These are phyloP conservation scores for Solanum hybrid DNA, from an alignment of 305 asterid species.

Conservation along the genomic window DNA sequence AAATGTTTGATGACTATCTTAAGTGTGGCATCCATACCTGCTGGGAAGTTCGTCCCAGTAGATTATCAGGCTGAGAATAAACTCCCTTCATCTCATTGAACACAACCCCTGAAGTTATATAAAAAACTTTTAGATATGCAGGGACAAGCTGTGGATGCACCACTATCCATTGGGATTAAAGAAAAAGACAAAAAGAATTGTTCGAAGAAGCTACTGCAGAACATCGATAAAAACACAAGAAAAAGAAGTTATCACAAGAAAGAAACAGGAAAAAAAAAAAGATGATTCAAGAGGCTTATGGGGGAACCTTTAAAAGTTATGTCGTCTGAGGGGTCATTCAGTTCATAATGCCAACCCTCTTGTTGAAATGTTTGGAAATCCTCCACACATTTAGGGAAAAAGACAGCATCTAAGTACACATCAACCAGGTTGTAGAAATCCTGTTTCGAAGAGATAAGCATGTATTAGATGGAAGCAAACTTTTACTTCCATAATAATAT, in stretches of 20 bases:
- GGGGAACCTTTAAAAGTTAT: slow-evolving; percentile 78
- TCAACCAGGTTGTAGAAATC: slow-evolving; percentile 99
- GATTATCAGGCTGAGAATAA: slow-evolving; percentile 95
- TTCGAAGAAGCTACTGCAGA: not conserved
- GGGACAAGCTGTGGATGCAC: not conserved
- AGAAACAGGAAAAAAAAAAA: not conserved
- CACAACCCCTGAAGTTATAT: slow-evolving; percentile 67
- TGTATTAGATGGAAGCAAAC: not conserved
- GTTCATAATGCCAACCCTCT: slow-evolving; percentile 99
- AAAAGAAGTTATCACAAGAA: not conserved
- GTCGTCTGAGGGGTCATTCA: slow-evolving; percentile 92
- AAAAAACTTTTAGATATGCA: not conserved
- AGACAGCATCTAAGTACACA: slow-evolving; percentile 95
- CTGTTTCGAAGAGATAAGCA: slow-evolving; percentile 31
- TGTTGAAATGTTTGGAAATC: slow-evolving; percentile 92
- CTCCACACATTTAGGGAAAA: slow-evolving; percentile 93
- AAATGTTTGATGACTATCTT: not conserved
- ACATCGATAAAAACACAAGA: not conserved
- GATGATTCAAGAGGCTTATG: not conserved
- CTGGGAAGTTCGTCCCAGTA: slow-evolving; percentile 79
- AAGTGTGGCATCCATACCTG: slow-evolving; percentile 34
- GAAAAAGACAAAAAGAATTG: not conserved
- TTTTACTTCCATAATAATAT: not conserved
- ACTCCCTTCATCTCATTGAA: slow-evolving; percentile 99
- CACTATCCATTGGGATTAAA: not conserved